These are phyloP conservation scores for Mycena chlorophos DNA, from an alignment of 768 basidiomycete species.

Conservation along the genomic window DNA sequence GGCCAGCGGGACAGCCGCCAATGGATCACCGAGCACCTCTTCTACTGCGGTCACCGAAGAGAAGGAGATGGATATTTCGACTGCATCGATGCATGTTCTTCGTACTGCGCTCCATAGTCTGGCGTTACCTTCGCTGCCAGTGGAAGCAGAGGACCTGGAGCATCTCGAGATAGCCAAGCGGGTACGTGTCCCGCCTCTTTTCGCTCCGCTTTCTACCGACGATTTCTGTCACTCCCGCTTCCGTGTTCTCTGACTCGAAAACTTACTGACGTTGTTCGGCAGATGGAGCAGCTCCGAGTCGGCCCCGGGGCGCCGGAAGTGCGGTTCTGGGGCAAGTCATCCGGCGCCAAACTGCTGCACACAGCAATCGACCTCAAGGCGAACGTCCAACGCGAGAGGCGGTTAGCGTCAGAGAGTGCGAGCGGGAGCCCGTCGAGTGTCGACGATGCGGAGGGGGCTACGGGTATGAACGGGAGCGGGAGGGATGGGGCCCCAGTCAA, in stretches of 20 bases:
- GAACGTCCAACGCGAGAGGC: slow-evolving; percentile 16
- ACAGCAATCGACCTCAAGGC: slow-evolving; percentile 61
- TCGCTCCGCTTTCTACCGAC: neutral
- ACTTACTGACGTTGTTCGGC: neutral
- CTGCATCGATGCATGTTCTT: slow-evolving; percentile 4
- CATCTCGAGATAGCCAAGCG: slow-evolving; percentile 7
- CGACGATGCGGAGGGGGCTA: neutral
- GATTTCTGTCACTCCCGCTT: neutral
- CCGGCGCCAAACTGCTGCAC: slow-evolving; percentile 53
- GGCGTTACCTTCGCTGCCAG: slow-evolving; percentile 5
- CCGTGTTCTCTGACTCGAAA: no score
- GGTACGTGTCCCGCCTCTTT: neutral
- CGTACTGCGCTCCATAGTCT: slow-evolving; percentile 5
- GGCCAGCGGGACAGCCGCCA: neutral
- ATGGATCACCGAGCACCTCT: neutral
- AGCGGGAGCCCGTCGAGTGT: neutral
- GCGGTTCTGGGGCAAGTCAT: slow-evolving; percentile 58
- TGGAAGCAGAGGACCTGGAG: slow-evolving; percentile 8
- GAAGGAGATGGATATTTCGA: neutral
- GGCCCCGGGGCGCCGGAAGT: neutral
- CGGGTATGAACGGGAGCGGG: neutral
- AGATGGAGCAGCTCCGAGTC: neutral
- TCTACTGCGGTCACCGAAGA: neutral
- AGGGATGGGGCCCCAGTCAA: neutral
- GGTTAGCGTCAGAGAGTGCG: slow-evolving; percentile 41